Evolutionary conservation across 106 monocot species (phyloP), one percentile per base, ranked within the genome.

Genomic region (Ottelia alismoides): DNA sequence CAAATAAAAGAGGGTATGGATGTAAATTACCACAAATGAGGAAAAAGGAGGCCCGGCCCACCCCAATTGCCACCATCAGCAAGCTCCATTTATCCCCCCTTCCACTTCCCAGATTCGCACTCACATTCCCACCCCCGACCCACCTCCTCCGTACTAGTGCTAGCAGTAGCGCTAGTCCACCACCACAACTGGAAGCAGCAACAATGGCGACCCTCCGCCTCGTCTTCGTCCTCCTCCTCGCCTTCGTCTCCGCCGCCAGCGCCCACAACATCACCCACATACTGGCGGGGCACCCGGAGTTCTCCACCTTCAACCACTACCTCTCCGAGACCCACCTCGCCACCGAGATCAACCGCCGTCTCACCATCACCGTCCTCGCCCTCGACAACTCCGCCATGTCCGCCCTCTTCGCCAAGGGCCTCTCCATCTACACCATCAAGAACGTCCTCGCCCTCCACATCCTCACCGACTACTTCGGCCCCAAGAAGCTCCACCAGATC

Each of bases 281-380:
- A 65, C 77, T 87, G 23, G 81, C 86, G 1, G 20, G 47, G 74
- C 68, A 81, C 57, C 77, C 77, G 17, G 74, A 87, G 57, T 81
- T 78, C 81, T 87, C 86, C 21, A 60, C 76, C 31, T 87, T 87
- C 86, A 87, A 78, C 81, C 74, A 87, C 68, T 78, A 78, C 71
- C 81, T 87, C 1, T 61, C 68, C 28, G 29, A 25, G 28, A 81
- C 81, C 49, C 77, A 63, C 28, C 86, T 87, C 22, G 77, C 86
- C 22, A 30, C n/a, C 65, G 86, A 78, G 67, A 81, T 87, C 57
- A 87, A 87, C 74, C 74, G 74, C 20, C 70, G 81, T 9, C 56
- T 49, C 24, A 87, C 81, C 43, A 78, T 87, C 70, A 87, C 81
- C 22, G 71, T 87, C n/a, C 86, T 87, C 25, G 86, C 67, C 26